These are phyloP conservation scores for Ceratocystis papillata DNA, from an alignment of 2,329 filamentous ascomycete genomes.

Conservation along the genomic window DNA sequence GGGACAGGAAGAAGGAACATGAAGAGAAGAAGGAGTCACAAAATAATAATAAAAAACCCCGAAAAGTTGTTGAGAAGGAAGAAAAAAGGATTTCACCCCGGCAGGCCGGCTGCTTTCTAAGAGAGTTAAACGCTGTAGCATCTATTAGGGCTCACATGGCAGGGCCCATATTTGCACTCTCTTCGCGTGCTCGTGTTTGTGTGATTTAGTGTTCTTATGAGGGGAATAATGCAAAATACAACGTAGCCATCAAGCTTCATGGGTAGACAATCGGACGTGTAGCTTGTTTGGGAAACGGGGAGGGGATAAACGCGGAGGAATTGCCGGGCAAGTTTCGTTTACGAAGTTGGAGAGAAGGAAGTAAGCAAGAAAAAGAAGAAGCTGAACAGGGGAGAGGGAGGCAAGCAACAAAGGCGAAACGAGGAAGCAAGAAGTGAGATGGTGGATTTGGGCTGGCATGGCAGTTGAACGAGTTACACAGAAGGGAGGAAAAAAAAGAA, in stretches of 20 bases:
- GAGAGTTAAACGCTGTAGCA: not conserved
- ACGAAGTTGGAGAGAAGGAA: not conserved
- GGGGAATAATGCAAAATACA: not conserved
- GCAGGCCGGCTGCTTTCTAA: not conserved
- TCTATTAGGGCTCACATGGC: not conserved
- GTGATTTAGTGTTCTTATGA: not conserved
- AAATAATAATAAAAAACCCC: not conserved
- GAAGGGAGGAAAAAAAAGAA: not conserved
- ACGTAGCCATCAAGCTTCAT: too few species aligned
- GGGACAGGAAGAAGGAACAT: not conserved
- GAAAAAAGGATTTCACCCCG: not conserved
- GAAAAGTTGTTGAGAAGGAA: not conserved
- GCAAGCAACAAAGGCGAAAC: too few species aligned
- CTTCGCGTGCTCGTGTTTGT: not conserved
- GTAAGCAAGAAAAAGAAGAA: not conserved
- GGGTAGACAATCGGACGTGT: not conserved
- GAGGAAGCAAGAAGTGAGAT: not conserved
- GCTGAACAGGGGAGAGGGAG: not conserved
- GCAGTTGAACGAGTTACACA: not conserved
- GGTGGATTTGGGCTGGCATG: not conserved
- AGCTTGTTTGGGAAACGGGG: conserved; percentile 10
- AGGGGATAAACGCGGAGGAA: not conserved
- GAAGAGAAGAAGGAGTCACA: not conserved
- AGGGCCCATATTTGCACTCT: not conserved
- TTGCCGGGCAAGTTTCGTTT: not conserved